Evolutionary conservation across 257 asterid species (phyloP), one percentile per base, ranked within the genome.

Genomic region (Apocynum venetum): DNA sequence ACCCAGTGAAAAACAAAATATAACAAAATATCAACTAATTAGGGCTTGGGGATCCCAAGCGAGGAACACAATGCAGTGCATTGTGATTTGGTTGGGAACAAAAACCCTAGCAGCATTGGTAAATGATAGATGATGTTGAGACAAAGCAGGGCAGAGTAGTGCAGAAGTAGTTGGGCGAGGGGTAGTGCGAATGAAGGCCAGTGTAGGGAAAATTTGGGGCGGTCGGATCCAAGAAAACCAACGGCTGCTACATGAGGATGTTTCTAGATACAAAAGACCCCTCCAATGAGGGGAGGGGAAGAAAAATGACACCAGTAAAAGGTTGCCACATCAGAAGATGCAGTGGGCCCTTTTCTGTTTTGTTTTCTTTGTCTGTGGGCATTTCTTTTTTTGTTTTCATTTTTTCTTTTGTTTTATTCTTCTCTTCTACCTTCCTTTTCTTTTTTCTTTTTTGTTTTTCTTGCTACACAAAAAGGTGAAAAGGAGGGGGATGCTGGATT

Each of bases 191-290:
- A 41, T 55, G 14, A 65, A 44, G 8, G 25, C 47, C 38, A 12
- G 20, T 15, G n/a, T 47, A 41, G 35, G 74, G 31, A 57, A 52
- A 67, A 19, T 66, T 41, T 48, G 75, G 55, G 71, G 67, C 57
- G 40, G 76, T 79, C 47, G 40, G 83, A 75, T 79, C 78, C 69
- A 0, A 9, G 59, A 48, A 76, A 68, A 80, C 80, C 86, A 80
- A 79, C 89, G 82, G 86, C 81, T 71, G 81, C 72, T 51, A 68
- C 46, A 7, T 44, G 65, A 72, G 75, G 87, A 81, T 72, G 84
- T 68, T 84, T 86, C 83, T 72, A 83, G 94, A 89, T 86, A 88
- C 86, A 83, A 82, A 80, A 75, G n/a, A 70, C 76, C 52, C 17
- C 35, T 56, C 10, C 20, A 5, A 73, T 49, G 31, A 60, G 43